phyloP scores from a whole-genome alignment of 2,329 filamentous ascomycete genomes.

The Xenoacremonium recifei region DNA sequence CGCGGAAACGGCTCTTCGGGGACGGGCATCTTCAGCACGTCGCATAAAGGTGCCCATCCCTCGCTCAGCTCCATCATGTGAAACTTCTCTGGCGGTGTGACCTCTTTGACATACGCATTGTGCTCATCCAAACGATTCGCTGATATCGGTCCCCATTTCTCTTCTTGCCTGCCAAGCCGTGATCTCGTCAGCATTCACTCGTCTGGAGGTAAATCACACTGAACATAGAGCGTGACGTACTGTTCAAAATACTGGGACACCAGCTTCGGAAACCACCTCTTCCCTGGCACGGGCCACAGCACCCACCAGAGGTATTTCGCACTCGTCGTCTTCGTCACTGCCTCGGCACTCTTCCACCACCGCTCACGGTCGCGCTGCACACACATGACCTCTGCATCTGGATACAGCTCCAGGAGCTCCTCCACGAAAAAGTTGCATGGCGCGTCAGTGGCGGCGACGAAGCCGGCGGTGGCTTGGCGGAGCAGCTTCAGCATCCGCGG shows the following conservation, averaged over 20 bases:
- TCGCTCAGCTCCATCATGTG: conserved; percentile 19
- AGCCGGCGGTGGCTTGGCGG: conserved; percentile 38
- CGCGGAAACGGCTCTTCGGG: conserved; percentile 26
- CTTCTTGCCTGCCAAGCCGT: conserved; percentile 1
- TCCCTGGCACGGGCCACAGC: conserved; percentile 10
- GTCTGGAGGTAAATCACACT: not conserved
- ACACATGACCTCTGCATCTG: conserved; percentile 46
- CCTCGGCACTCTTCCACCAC: conserved; percentile 33
- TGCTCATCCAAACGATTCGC: conserved; percentile 14
- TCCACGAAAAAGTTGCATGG: conserved; percentile 40
- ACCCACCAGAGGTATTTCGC: conserved; percentile 6
- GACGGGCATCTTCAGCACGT: conserved; percentile 23
- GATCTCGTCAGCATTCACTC: not conserved
- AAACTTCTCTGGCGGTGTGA: conserved; percentile 16
- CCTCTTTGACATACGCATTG: conserved; percentile 11
- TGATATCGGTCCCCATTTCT: conserved; percentile 4
- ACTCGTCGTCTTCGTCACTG: conserved; percentile 12
- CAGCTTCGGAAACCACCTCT: conserved; percentile 11
- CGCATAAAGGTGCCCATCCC: conserved; percentile 28
- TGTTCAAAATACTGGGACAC: conserved; percentile 6
- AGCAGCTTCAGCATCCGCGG: conserved; percentile 29
- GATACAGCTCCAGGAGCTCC: conserved; percentile 47
- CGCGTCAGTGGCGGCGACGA: conserved; percentile 44
- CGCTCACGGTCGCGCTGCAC: conserved; percentile 34
- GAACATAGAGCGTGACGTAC: not conserved